Base-by-base conservation (phyloP, 495 filamentous ascomycete species). In the Aspergillus indologenus region DNA sequence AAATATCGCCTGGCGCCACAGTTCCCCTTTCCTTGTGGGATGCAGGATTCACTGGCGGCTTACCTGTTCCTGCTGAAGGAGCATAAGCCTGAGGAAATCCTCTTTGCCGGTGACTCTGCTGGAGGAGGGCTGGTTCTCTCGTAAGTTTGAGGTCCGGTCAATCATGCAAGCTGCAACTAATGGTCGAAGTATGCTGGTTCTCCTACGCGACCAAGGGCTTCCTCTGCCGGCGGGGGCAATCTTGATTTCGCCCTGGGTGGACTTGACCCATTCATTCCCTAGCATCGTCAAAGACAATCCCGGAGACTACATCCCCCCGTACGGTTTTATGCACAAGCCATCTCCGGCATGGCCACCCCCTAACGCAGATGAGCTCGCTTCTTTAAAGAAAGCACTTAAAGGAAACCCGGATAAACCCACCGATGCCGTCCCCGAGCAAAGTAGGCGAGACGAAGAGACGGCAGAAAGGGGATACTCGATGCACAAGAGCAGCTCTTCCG, bases 231-330 rank as follows among this genome's bases (percentile, higher is more conserved):
- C 93, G 9, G 93, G 93, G 4, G 93, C 88, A 17, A 87, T 98
- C 44, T 73, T 98, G 57, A 89, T 98, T 46, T 92, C 89, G 24
- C 93, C 93, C 0, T 98, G 93, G 93, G 90, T 89, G 2, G 93
- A 98, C 69, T 72, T 97, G 31, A 96, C 90, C 11, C 93, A 97
- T 69, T 95, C 90, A 0, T 97, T 97, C 63, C 93, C 93, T 0
- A 96, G 92, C 61, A 84, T 96, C 42, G 84, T 85, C 15, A 80
- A 76, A 17, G 86, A 91, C 45, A 86, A 83, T 59, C 84, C 84
- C 0, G 70, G 85, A 17, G 93, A 98, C 65, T 98, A 96, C 64
- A 91, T 98, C 22, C 93, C 93, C 17, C 71, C 86, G 0, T 85
- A 87, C 59, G 93, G 93, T 0, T 98, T 98, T 66, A 82, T 89